Conservation (phyloP, 1,139 yeast species). For the Candida glucosophila region DNA sequence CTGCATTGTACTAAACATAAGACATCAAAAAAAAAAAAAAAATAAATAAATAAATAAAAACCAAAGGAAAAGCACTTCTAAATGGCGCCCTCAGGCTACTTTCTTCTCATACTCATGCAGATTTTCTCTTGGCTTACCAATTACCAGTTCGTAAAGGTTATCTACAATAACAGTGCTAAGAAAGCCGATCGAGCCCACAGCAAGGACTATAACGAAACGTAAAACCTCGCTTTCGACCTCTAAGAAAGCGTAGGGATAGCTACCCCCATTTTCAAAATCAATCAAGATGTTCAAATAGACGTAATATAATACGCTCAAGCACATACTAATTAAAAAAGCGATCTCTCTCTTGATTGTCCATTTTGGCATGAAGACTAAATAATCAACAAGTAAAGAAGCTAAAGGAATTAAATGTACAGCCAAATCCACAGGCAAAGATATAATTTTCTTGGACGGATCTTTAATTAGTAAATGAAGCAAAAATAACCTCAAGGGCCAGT, state of each 20-base stretch:
- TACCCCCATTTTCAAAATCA: slow-evolving; percentile 36
- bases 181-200: slow-evolving; percentile 40
- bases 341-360: slow-evolving; percentile 28
- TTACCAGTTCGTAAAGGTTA: slow-evolving; percentile 13
- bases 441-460: slow-evolving; percentile 17
- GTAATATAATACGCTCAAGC: slow-evolving; percentile 46
- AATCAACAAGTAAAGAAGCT: slow-evolving; percentile 12
- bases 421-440: slow-evolving; percentile 11
- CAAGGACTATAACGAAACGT: slow-evolving; percentile 40
- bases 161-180: slow-evolving; percentile 22
- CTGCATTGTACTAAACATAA: too few species aligned
- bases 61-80: too few species aligned
- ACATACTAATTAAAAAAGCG: slow-evolving; percentile 31
- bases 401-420: slow-evolving; percentile 16
- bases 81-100: too few species aligned
- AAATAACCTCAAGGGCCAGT: slow-evolving; percentile 13
- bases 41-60: too few species aligned
- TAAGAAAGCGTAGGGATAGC: slow-evolving; percentile 62
- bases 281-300: slow-evolving; percentile 39
- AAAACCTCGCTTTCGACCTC: slow-evolving; percentile 37
- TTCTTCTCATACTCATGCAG: too few species aligned
- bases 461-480: slow-evolving; percentile 13
- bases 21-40: too few species aligned
- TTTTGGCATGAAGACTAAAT: slow-evolving; percentile 45
- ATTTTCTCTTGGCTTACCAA: too few species aligned